Percentiles rank a stretch among this genome's conserved stretches.
These are phyloP conservation scores for Physcia stellaris DNA, from an alignment of 495 filamentous ascomycete genomes.

Conservation along the genomic window DNA sequence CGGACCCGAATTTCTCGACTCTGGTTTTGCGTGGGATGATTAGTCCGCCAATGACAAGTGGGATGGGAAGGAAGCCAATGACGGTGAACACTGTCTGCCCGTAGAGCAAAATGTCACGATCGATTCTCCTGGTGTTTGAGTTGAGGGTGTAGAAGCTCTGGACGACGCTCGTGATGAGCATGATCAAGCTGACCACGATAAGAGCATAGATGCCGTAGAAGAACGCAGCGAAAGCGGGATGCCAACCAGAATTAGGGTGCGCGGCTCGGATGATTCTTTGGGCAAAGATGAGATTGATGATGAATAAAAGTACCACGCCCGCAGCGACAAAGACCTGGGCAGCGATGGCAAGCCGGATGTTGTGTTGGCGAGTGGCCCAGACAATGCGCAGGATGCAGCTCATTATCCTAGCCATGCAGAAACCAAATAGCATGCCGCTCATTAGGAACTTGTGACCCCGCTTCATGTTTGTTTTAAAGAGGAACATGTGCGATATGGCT, in stretches of 20 bases:
- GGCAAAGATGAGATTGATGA: slow-evolving; percentile 67
- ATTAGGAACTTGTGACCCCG: slow-evolving; percentile 57
- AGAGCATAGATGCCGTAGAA: slow-evolving; percentile 49
- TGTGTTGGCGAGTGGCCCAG: slow-evolving; percentile 24
- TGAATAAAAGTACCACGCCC: slow-evolving; percentile 64
- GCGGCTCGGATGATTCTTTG: slow-evolving; percentile 64
- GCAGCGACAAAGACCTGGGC: slow-evolving; percentile 62
- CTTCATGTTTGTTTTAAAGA: slow-evolving; percentile 45
- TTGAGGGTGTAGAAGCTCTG: slow-evolving; percentile 54
- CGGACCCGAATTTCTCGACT: slow-evolving; percentile 59
- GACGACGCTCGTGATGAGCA: slow-evolving; percentile 55
- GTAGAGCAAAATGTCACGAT: slow-evolving; percentile 52
- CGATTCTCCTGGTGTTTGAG: slow-evolving; percentile 30
- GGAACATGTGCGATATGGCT: slow-evolving; percentile 48
- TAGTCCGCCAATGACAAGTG: slow-evolving; percentile 40
- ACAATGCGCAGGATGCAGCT: slow-evolving; percentile 51
- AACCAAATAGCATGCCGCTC: slow-evolving; percentile 56
- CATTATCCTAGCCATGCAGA: slow-evolving; percentile 59
- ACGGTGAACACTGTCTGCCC: slow-evolving; percentile 53
- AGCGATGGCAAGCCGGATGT: slow-evolving; percentile 49
- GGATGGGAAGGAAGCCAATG: slow-evolving; percentile 62
- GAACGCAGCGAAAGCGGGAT: slow-evolving; percentile 26
- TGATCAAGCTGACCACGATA: slow-evolving; percentile 45
- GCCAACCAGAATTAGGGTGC: slow-evolving; percentile 61
- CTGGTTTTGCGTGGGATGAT: slow-evolving; percentile 32